Base-by-base conservation (phyloP, 768 basidiomycete species). In the Suillus sp. region DNA sequence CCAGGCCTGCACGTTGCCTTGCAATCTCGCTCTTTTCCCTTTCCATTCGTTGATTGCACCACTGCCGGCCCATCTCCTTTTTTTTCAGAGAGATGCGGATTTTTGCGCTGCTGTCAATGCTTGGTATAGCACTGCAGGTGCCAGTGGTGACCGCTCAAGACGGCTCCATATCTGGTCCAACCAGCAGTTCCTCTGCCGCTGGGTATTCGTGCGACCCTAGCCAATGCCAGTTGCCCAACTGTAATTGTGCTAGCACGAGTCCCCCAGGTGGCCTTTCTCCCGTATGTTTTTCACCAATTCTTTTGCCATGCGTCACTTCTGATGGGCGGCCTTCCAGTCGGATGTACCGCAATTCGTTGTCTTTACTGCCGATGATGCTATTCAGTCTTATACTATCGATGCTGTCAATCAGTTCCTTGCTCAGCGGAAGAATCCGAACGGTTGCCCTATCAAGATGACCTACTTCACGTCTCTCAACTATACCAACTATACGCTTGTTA, bases 401-500 rank as follows among this genome's bases (percentile, higher is more conserved):
- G 73, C 90, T 6, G 79, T 92, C 66, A 90, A 92, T 71, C 85
- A 88, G 68, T 89, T 93, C 77, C 81, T 91, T 58, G 88, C 83
- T 3, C 85, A 89, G 2, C 86, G 91, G 55, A 82, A 83, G 70
- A 91, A 91, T 69, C 90, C 90, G 37, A 91, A 92, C 66, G 88
- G 90, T 18, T 93, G 91, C 73, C 66, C 72, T n/a, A 83, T 85
- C 42, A 88, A 84, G 73, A 91, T 89, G 84, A 91, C 90, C 32
- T 93, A 90, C 75, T 92, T 82, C 74, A 85, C 84, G 9, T 89
- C 87, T 3, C 75, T 91, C 40, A 83, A 82, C 59, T 92, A 85
- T 74, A 92, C 91, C 16, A 92, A 92, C 72, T 90, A 88, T 73
- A 86, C 87, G 1, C 81, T 91, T 55, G 88, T 91, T 45, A 91